Percentiles rank a stretch among this genome's conserved stretches.
Evolutionary conservation across 2,329 filamentous ascomycete species (phyloP).

Genomic region (Epichloe amarillans): DNA sequence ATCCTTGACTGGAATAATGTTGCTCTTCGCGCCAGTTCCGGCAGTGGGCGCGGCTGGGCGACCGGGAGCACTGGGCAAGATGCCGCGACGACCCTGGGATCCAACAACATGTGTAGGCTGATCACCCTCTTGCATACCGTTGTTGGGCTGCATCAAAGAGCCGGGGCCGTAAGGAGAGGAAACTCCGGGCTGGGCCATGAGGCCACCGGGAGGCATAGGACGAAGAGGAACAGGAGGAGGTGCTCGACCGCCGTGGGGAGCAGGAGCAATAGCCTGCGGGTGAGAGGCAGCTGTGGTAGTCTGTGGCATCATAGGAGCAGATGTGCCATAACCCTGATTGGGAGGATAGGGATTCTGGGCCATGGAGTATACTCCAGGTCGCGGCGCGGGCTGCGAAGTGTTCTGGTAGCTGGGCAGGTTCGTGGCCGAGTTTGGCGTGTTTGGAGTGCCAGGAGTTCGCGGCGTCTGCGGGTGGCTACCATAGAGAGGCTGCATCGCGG

Average conservation of each 20-base stretch:
- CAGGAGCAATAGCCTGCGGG: constrained; percentile 64
- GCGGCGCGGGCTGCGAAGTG: constrained; percentile 32
- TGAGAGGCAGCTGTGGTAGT: constrained; percentile 53
- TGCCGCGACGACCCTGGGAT: constrained; percentile 82
- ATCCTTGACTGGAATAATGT: constrained; percentile 83
- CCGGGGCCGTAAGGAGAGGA: constrained; percentile 47
- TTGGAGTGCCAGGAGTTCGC: constrained; percentile 48
- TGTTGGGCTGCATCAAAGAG: constrained; percentile 42
- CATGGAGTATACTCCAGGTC: constrained; percentile 40
- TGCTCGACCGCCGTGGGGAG: constrained; percentile 43
- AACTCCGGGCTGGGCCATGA: constrained; percentile 45
- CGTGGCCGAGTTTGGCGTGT: constrained; percentile 42
- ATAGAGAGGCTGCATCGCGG: constrained; percentile 34
- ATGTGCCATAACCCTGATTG: constrained; percentile 41
- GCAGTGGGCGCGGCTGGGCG: constrained; percentile 63
- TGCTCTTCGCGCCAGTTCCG: constrained; percentile 60
- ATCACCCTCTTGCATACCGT: constrained; percentile 42
- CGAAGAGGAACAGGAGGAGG: constrained; percentile 46
- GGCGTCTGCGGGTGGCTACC: constrained; percentile 48
- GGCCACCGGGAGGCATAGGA: constrained; percentile 56
- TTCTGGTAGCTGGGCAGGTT: constrained; percentile 41
- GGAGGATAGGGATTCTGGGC: constrained; percentile 41
- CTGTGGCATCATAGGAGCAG: constrained; percentile 52
- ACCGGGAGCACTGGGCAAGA: constrained; percentile 80
- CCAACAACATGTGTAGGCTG: constrained; percentile 86